A percentile compares a stretch with the other conserved stretches of the same genome.
phyloP scores from a whole-genome alignment of 2,329 filamentous ascomycete species.

The Aspergillus udagawae region DNA sequence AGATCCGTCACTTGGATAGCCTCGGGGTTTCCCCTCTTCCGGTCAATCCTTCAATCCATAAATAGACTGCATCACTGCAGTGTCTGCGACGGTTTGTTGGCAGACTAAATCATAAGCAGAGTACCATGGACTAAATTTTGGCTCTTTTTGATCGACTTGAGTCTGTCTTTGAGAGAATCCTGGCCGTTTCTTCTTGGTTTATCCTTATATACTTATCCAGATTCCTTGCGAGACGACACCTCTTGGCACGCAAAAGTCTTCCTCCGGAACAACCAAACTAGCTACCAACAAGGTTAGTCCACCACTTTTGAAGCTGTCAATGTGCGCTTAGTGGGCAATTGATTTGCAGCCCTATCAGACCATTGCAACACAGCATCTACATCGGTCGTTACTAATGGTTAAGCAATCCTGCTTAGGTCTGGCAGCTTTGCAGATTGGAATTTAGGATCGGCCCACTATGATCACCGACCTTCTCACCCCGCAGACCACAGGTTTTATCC shows the following conservation, averaged over 20 bases:
- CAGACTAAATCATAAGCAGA: neutral
- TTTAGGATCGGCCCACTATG: constrained; percentile 18
- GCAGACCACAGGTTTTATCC: constrained; percentile 31
- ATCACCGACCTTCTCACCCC: constrained; percentile 22
- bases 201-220: neutral
- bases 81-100: neutral
- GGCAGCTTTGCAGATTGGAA: neutral
- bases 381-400: neutral
- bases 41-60: constrained; percentile 5
- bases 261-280: neutral
- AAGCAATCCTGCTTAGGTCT: neutral
- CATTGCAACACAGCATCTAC: neutral
- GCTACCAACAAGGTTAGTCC: neutral
- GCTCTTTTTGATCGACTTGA: neutral
- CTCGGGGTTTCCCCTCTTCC: constrained; percentile 16
- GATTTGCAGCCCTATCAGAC: neutral
- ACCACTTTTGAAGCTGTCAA: neutral
- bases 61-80: constrained; percentile 6
- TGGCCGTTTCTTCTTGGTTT: neutral
- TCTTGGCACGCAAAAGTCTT: neutral
- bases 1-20: constrained; percentile 18
- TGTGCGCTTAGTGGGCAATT: neutral
- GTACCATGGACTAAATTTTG: neutral
- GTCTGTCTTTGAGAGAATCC: too few species aligned
- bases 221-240: neutral